Conservation (phyloP, 2,329 filamentous ascomycete species). For the Aspergillus transmontanensis region DNA sequence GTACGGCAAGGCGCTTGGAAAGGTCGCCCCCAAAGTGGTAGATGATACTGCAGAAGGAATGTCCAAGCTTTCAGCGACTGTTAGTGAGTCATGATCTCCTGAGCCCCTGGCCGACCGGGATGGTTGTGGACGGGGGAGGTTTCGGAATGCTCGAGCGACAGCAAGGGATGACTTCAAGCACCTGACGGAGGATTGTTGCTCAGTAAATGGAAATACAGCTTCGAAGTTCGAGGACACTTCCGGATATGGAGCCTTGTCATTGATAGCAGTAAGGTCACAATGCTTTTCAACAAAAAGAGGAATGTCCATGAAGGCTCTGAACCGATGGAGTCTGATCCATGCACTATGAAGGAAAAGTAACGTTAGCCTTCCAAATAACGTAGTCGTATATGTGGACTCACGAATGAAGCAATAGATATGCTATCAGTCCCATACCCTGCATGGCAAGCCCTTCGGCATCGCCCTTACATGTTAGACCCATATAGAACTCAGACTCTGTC, state of each 20-base stretch:
- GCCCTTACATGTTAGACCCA: background rate
- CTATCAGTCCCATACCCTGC: background rate
- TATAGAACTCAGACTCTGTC: background rate
- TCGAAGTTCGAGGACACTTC: background rate
- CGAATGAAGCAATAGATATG: background rate
- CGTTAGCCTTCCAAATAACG: background rate
- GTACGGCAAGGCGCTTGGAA: background rate
- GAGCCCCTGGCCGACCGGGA: background rate
- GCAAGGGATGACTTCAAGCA: slow-evolving; percentile 25
- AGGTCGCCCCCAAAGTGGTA: background rate
- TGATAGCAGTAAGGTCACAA: slow-evolving; percentile 26
- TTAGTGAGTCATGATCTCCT: background rate
- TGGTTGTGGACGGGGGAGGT: slow-evolving; percentile 13
- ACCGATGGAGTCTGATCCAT: slow-evolving; percentile 23
- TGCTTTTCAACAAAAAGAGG: slow-evolving; percentile 25
- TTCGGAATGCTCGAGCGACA: slow-evolving; percentile 18
- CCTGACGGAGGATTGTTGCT: slow-evolving; percentile 24
- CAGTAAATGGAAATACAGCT: slow-evolving; percentile 22
- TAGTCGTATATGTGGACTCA: background rate
- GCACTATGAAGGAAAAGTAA: slow-evolving; percentile 9
- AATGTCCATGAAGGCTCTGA: slow-evolving; percentile 28
- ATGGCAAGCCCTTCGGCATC: background rate
- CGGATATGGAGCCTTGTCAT: slow-evolving; percentile 10
- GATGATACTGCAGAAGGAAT: too few species aligned
- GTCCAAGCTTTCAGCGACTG: background rate